Percentiles rank a stretch among this genome's conserved stretches.
Evolutionary conservation across 345 rosid species (phyloP).

Genomic region (Pugionium dolabratum): DNA sequence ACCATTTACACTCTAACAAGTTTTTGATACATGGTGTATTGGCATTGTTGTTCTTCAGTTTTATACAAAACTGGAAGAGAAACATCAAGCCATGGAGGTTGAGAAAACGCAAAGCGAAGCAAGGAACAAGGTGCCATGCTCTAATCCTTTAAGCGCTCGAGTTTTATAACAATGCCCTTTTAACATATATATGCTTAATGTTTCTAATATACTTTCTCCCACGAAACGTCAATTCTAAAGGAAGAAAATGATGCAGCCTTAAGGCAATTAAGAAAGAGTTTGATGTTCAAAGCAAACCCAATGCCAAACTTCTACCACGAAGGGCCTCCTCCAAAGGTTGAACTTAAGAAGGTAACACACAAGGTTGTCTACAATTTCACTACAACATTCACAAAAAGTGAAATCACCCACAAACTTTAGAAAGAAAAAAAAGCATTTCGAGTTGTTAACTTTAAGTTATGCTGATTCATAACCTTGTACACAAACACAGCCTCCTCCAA

Average conservation of each 20-base stretch:
- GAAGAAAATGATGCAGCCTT: constrained; percentile 88
- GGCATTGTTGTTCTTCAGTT: constrained; percentile 48
- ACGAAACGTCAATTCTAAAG: constrained; percentile 36
- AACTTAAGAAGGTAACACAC: constrained; percentile 74
- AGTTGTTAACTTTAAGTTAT: constrained; percentile 17
- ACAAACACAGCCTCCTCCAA: constrained; percentile 68
- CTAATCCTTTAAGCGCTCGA: neutral
- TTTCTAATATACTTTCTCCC: neutral
- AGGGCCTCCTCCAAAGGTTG: constrained; percentile 82
- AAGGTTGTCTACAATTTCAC: constrained; percentile 38
- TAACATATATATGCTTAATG: neutral
- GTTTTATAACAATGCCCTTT: neutral
- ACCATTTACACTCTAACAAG: neutral
- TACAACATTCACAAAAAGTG: neutral
- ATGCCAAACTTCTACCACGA: constrained; percentile 88
- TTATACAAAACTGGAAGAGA: constrained; percentile 77
- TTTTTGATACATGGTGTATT: neutral
- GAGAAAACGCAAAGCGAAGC: constrained; percentile 74
- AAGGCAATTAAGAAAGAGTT: constrained; percentile 75
- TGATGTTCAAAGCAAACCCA: constrained; percentile 77
- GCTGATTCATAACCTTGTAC: neutral
- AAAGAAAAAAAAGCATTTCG: neutral
- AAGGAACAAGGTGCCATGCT: constrained; percentile 61
- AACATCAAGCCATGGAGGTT: constrained; percentile 78
- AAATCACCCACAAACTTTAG: neutral